Conservation (phyloP, 495 filamentous ascomycete species). For the Annulohypoxylon maeteangense region DNA sequence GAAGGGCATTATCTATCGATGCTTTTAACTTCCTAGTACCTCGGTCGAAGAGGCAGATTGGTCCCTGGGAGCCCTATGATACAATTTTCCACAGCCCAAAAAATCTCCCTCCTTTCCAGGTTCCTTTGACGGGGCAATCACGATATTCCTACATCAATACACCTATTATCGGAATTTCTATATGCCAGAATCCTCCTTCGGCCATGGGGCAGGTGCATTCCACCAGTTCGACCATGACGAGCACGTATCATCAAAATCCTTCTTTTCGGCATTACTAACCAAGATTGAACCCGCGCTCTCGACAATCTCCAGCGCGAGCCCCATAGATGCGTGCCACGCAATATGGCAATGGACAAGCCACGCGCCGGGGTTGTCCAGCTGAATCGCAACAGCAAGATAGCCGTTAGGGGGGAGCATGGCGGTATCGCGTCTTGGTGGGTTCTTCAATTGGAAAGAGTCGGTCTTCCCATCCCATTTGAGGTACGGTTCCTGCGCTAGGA, state of each 20-base stretch:
- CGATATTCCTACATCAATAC: too few species aligned
- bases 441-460: neutral
- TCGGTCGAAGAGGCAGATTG: too few species aligned
- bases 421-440: neutral
- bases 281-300: neutral
- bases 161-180: too few species aligned
- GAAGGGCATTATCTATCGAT: too few species aligned
- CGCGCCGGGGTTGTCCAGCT: conserved; percentile 1
- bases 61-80: too few species aligned
- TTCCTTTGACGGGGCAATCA: neutral
- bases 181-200: conserved; percentile 9
- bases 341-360: conserved; percentile 11
- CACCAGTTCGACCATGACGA: neutral
- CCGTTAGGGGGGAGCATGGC: neutral
- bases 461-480: neutral
- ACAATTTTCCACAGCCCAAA: too few species aligned
- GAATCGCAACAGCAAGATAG: neutral
- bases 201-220: neutral
- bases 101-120: neutral
- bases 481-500: neutral
- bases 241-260: neutral
- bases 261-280: neutral
- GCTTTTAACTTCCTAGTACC: too few species aligned
- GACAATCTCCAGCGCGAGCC: neutral
- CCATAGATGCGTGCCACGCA: conserved; percentile 3